Base-by-base conservation (phyloP, 176 grass and related monocot species). In the Eragrostis curvula region DNA sequence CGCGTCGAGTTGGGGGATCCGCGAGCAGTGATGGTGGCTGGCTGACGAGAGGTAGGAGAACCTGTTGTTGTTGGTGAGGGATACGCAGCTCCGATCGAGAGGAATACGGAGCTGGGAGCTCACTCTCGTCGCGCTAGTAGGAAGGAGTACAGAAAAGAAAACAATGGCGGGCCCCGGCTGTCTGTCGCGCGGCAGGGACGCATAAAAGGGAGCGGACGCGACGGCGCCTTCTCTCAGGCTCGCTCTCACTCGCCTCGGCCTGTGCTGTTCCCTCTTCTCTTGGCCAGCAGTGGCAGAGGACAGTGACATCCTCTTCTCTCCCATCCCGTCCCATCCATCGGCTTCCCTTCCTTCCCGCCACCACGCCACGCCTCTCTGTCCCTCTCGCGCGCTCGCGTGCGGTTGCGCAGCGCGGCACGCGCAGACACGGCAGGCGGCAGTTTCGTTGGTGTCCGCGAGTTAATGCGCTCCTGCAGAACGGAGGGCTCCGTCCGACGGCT, bases 391-490 rank as follows among this genome's bases (percentile, higher is more conserved):
- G 9, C 63, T 76, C 43, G 76, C 58, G 48, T 14, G 78, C 78
- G 66, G 48, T 24, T 59, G 79, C 44, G 57, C 56, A 42, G 12
- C 39, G 28, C 14, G 12, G 53, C 51, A 59, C 29, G 76, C 39
- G 71, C 72, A 48, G 73, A 83, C 75, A 83, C 80, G 66, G 17
- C 24, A 24, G 57, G 27, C 58, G 23, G 58, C 58, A 71, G 71
- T 74, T 74, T 16, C 52, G 20, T 11, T 53, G 5, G 41, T 3
- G 59, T 16, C 55, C 77, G 32, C 77, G 32, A 73, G 60, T 79
- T 58, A 90, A 86, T 86, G 88, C 79, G 12, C 39, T 9, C 27
- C 62, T 15, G 74, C 45, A 25, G 29, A 72, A 77, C 73, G 18
- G 46, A 47, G 36, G 43, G 43, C 48, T 7, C 17, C 5, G 25